Base-by-base conservation (phyloP, 2,329 filamentous ascomycete species). In the Clathrospora elynae region DNA sequence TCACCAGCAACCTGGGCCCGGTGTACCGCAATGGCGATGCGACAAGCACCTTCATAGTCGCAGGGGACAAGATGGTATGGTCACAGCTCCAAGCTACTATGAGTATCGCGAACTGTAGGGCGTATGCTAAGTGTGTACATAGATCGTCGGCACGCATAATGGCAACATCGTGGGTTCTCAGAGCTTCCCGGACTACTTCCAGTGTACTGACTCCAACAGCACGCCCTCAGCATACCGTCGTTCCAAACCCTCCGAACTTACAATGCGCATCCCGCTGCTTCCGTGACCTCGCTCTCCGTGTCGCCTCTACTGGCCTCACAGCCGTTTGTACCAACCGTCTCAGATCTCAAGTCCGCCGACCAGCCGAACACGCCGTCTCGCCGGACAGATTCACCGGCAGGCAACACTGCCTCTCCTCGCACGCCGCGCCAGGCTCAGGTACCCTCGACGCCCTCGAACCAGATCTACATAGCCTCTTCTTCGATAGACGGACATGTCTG, bases 401-500 rank as follows among this genome's bases (percentile, higher is more conserved):
- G 53, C 16, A 57, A 75, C 10, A 57, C 73, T 12, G 71, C 81
- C 5, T 74, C 81, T 2, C 75, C 78, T 4, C 74, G 76, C 6
- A 71, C 76, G 6, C 78, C 81, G 9, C 76, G 79, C 43, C 78
- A 86, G 50, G 69, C 75, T 0, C 73, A 78, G 1, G 75, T 96
- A 2, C 84, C 88, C 0, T 83, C 85, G 46, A 89, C 79, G 0
- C 87, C 90, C 0, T 91, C 89, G 2, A 97, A 96, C 61, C 86
- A 91, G 39, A 95, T 99, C 26, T 88, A 93, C 67, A 88, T 99
- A 55, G 92, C 87, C 1, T 95, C 92, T 1, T 90, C 93, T 0
- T 97, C 93, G 0, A 88, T 95, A 64, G 93, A 99, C 68, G 95
- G 93, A 12, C 92, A 96, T 64, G 89, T 99, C 10, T 97, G 93